These are phyloP conservation scores for Aspergillus niger DNA, from an alignment of 2,329 filamentous ascomycete species.

Conservation along the genomic window DNA sequence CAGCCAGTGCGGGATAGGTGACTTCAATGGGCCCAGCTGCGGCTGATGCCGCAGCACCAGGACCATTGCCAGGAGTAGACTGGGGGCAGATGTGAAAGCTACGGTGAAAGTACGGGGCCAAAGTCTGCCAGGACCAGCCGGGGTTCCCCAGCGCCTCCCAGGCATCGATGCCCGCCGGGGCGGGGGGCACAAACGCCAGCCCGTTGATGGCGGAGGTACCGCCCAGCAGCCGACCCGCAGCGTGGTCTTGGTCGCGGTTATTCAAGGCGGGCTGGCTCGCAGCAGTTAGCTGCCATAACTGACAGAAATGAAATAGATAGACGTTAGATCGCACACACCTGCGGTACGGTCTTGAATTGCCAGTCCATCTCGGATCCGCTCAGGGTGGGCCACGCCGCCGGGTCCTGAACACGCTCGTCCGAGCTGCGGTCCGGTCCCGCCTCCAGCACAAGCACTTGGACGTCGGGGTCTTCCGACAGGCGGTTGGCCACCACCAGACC, in stretches of 20 bases:
- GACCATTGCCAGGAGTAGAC: not conserved
- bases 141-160: constrained; percentile 30
- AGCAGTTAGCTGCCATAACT: too few relatives aligned
- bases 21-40: not conserved
- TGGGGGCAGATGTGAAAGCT: not conserved
- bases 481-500: constrained; percentile 4
- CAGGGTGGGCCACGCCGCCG: constrained; percentile 1
- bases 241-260: not conserved
- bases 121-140: constrained; percentile 20
- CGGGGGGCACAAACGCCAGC: constrained; percentile 38
- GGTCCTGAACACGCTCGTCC: not conserved
- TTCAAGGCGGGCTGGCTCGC: too few relatives aligned
- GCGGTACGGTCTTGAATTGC: not conserved
- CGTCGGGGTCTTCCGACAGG: not conserved
- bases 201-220: constrained; percentile 8
- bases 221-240: constrained; percentile 7
- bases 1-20: too few relatives aligned
- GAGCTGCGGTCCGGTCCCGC: not conserved
- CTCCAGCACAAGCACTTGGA: not conserved
- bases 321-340: not conserved
- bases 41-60: not conserved
- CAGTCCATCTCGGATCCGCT: constrained; percentile 3
- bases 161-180: constrained; percentile 41
- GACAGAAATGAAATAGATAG: not conserved
- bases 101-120: constrained; percentile 19